Base-by-base conservation (phyloP, 345 rosid genomes). In the Garcia nutans region DNA sequence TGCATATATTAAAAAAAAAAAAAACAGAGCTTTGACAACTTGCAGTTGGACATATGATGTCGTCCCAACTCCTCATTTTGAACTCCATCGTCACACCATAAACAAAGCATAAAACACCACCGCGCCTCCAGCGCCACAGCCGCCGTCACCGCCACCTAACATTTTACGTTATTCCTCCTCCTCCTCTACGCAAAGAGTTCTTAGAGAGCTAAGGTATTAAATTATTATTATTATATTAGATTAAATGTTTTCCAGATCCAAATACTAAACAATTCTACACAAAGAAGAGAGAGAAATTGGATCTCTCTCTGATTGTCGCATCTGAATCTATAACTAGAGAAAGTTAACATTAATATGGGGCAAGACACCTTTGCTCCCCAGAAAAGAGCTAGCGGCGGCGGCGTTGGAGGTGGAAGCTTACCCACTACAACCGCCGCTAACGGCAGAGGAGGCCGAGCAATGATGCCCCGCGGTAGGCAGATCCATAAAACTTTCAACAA, bases 401-500 rank as follows among this genome's bases (percentile, higher is more conserved):
- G 73, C 15, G 81, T 80, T 42, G 92, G 73, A 15, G 81, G 81
- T 50, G 92, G 73, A 73, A 86, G 76, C 49, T 81, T 86, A 1
- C 92, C 89, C 41, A 84, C 88, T 0, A 82, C 85, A n/a, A 80
- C 77, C 20, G 77, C 87, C 78, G 88, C 86, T 10, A 88, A 83
- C 78, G 88, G 87, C 57, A 79, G 87, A 6, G 84, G 85, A 12
- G 82, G 77, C 65, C 80, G 83, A 6, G 66, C 78, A 0, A 75
- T 41, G 4, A 72, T 88, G 70, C 83, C 92, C 2, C 93, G 97
- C 22, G 97, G 97, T 17, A 86, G 91, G 82, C 93, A 89, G 97
- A 91, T 90, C 85, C 85, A 90, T 73, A 94, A 90, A 85, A 94
- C 96, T 17, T 92, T 94, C 87, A 91, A 89, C 82, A 93, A 89